phyloP scores from a whole-genome alignment of 2,329 filamentous ascomycete species.

The Grosmannia huntii region DNA sequence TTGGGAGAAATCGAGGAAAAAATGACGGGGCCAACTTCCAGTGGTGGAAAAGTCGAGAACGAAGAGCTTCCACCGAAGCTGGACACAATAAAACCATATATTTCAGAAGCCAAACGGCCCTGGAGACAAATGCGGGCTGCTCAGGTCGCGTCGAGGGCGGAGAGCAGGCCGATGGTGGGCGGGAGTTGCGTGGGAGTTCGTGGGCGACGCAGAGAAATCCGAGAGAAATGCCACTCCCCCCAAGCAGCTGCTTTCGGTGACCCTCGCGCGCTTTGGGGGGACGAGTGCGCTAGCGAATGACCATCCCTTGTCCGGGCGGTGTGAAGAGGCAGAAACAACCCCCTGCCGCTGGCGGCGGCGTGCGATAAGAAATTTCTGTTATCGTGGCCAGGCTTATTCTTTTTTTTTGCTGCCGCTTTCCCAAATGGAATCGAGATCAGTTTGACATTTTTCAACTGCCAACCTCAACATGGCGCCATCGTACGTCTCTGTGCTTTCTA shows the following conservation, averaged over 20 bases:
- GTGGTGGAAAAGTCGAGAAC: not conserved
- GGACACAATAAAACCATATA: not conserved
- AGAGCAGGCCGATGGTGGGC: not conserved
- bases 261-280: constrained; percentile 1
- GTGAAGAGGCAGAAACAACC: not conserved
- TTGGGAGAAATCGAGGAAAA: not conserved
- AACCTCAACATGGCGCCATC: not conserved
- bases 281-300: constrained; percentile 1
- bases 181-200: constrained; percentile 4
- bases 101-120: not conserved
- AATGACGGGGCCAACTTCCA: not conserved
- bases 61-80: not conserved
- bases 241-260: constrained; percentile 2
- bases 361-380: not conserved
- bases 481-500: not conserved
- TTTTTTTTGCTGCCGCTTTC: not conserved
- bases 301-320: constrained; percentile 1
- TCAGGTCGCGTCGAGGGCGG: not conserved
- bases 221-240: constrained; percentile 9
- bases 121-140: not conserved
- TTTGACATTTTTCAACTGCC: not conserved
- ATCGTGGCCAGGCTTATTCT: not conserved
- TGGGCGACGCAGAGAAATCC: constrained; percentile 6
- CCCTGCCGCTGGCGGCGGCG: not conserved
- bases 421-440: no score